Base-by-base conservation (phyloP, 495 filamentous ascomycete species). In the Neurospora cerealis region DNA sequence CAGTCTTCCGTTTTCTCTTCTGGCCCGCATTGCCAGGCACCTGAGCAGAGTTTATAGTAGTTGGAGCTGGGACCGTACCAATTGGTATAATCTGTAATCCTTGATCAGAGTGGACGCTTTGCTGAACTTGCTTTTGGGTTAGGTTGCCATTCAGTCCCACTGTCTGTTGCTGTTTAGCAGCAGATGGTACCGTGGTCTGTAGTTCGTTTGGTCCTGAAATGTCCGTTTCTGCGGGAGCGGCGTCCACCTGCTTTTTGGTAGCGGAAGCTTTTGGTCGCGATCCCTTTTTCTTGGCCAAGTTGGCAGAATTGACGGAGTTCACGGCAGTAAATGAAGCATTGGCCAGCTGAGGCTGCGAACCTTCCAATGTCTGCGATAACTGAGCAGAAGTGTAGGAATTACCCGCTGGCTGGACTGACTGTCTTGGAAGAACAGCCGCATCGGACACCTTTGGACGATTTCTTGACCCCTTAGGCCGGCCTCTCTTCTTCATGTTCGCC, bases 401-500 rank as follows among this genome's bases (percentile, higher is more conserved):
- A 38, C 74, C 73, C 1, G 78, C 19, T 39, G 69, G 11, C 38
- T 73, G 74, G 17, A 70, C 69, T 46, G 66, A 74, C n/a, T 44
- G 73, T 37, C 15, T 69, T 70, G 5, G 40, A 66, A 28, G 77
- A 69, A 66, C 28, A 48, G 44, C 75, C 10, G 36, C 42, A 32
- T 28, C 24, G 7, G 71, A 19, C 36, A 81, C 78, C 72, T 85
- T 87, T 17, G 85, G 85, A 1, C 83, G 79, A 69, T 86, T 87
- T 73, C 84, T 86, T 1, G 85, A 87, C 9, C 85, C 85, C 42
- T 85, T 87, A 0, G 85, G 85, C 1, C 82, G 78, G 9, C 82
- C 82, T 72, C 81, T 77, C 60, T 74, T 80, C 60, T 76, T 77
- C 69, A 79, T 42, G 75, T 78, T 75, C 34, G 82, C 42, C 69